These are phyloP conservation scores for Flaveria ramosissima DNA, from an alignment of 129 eudicot species.

Conservation along the genomic window DNA sequence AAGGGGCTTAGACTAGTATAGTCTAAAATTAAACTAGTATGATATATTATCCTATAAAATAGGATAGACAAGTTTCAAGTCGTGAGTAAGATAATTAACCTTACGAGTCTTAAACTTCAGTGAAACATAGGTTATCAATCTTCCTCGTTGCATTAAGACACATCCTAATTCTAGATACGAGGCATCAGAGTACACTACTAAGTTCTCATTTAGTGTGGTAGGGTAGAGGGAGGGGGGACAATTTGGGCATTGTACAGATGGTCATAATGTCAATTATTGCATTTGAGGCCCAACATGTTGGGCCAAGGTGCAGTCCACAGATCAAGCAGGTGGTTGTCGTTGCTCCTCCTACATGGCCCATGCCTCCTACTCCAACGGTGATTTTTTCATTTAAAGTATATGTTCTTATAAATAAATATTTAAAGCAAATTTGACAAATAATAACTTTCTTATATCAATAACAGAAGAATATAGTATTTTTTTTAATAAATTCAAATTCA, in stretches of 20 bases:
- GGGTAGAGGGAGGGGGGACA: constrained; percentile 19
- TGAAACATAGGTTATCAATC: no score
- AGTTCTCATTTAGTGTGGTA: neutral
- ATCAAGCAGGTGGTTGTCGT: constrained; percentile 32
- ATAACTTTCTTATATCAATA: neutral
- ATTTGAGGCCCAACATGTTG: constrained; percentile 32
- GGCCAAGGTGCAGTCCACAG: constrained; percentile 32
- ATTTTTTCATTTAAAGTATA: neutral
- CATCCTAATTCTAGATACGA: no score
- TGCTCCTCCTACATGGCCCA: constrained; percentile 11
- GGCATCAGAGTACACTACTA: no score
- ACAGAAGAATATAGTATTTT: neutral
- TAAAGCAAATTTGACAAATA: neutral
- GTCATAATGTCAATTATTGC: constrained; percentile 19
- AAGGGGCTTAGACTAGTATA: no score
- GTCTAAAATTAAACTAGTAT: no score
- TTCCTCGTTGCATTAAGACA: no score
- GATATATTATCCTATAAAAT: neutral
- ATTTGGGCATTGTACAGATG: constrained; percentile 19
- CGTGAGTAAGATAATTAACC: no score
- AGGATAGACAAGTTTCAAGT: no score
- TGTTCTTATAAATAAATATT: neutral
- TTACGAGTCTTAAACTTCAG: no score
- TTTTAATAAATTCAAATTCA: neutral
- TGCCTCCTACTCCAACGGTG: neutral